Percentiles rank a stretch among this genome's conserved stretches.
phyloP scores from a whole-genome alignment of 2,329 filamentous ascomycete genomes.

The Sporothrix humicola region DNA sequence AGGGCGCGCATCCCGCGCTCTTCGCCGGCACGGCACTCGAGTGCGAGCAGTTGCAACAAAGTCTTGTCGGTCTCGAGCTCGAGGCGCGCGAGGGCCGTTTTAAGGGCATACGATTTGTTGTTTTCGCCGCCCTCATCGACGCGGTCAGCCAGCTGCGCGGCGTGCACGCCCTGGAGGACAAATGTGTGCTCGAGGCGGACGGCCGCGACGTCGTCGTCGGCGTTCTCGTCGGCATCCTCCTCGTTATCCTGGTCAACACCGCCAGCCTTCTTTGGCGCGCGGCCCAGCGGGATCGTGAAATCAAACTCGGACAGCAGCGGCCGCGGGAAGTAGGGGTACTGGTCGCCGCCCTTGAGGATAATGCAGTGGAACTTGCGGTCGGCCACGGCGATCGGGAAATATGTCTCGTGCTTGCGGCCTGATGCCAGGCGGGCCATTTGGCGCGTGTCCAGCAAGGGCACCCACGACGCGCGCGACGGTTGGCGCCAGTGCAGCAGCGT shows the following conservation, averaged over 20 bases:
- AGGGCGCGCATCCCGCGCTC: slow-evolving; percentile 93
- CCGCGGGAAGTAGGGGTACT: slow-evolving; percentile 89
- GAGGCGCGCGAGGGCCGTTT: slow-evolving; percentile 68
- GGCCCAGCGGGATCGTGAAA: slow-evolving; percentile 80
- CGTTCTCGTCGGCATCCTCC: slow-evolving; percentile 41
- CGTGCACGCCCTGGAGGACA: slow-evolving; percentile 73
- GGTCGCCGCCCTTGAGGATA: slow-evolving; percentile 94
- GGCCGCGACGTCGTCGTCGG: slow-evolving; percentile 54
- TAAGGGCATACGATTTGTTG: slow-evolving; percentile 65
- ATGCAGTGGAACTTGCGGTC: slow-evolving; percentile 96
- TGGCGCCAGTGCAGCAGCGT: slow-evolving; percentile 90
- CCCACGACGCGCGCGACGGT: slow-evolving; percentile 84
- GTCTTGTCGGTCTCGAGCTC: slow-evolving; percentile 90
- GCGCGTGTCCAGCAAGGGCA: slow-evolving; percentile 88
- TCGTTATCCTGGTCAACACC: slow-evolving; percentile 38
- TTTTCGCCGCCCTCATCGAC: slow-evolving; percentile 63
- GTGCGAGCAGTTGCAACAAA: slow-evolving; percentile 83
- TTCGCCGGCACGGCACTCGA: slow-evolving; percentile 91
- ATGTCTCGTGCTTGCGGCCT: slow-evolving; percentile 85
- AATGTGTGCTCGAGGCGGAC: slow-evolving; percentile 79
- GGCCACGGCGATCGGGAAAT: slow-evolving; percentile 95
- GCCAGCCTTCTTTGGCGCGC: slow-evolving; percentile 43
- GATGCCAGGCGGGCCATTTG: slow-evolving; percentile 79
- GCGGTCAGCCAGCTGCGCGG: slow-evolving; percentile 76
- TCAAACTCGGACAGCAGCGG: slow-evolving; percentile 92